A percentile compares a stretch with the other conserved stretches of the same genome.
Evolutionary conservation across 139 green algal genomes (phyloP).

Genomic region (Zygnema circumcarinatum): DNA sequence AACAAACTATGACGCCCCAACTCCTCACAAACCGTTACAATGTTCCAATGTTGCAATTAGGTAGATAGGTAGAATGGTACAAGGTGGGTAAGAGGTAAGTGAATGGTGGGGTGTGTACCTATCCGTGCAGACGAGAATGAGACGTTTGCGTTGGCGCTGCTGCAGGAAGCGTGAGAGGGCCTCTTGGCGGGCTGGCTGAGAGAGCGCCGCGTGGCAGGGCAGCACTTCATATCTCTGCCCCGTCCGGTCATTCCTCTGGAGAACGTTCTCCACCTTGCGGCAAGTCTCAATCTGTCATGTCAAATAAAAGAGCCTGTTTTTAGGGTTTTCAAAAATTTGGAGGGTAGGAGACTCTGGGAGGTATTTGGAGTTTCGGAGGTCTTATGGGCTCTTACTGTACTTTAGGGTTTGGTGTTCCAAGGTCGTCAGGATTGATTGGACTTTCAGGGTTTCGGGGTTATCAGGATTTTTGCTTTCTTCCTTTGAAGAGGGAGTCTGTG

Average conservation of each 20-base stretch:
- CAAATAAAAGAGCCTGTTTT: no score
- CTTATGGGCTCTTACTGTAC: no score
- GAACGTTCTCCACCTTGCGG: conserved; percentile 87
- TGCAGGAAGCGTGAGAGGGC: conserved; percentile 75
- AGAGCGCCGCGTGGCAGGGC: conserved; percentile 86
- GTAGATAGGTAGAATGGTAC: no score
- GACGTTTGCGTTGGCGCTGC: conserved; percentile 12
- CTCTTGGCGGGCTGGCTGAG: conserved; percentile 61
- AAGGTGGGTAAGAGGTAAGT: no score
- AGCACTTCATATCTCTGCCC: conserved; percentile 67
- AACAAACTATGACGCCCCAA: no score
- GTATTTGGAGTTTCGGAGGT: neutral
- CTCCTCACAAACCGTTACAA: no score
- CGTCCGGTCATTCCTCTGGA: conserved; percentile 67
- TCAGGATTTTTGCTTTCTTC: no score
- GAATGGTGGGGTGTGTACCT: no score
- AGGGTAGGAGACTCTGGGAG: neutral
- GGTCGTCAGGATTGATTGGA: no score
- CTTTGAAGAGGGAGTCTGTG: neutral
- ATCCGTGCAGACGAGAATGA: conserved; percentile 82
- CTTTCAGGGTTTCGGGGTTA: no score
- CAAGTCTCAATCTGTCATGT: conserved; percentile 83
- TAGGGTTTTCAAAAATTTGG: conserved; percentile 16
- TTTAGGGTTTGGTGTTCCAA: no score
- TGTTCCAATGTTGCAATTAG: no score